Percentiles rank a stretch among this genome's conserved stretches.
phyloP scores from a whole-genome alignment of 257 asterid genomes.

The Marsdenia floribunda region DNA sequence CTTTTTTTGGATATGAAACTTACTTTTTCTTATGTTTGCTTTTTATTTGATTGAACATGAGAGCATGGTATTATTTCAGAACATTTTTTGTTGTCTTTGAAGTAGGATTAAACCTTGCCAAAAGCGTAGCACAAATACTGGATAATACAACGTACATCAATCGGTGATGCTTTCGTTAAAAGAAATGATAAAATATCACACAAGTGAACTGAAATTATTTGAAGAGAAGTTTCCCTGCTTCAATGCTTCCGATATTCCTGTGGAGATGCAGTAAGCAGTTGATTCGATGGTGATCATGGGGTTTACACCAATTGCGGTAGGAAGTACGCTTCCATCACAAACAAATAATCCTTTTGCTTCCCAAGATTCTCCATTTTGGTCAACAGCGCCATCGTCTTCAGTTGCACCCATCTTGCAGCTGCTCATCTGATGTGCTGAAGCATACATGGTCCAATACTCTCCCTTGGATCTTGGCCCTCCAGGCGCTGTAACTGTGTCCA shows the following conservation, averaged over 20 bases:
- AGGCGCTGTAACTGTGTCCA: slow-evolving; percentile 43
- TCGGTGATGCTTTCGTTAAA: too few relatives aligned
- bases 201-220: neutral
- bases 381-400: slow-evolving; percentile 73
- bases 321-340: slow-evolving; percentile 83
- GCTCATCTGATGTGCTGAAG: slow-evolving; percentile 94
- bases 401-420: slow-evolving; percentile 70
- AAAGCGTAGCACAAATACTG: too few relatives aligned
- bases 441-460: slow-evolving; percentile 53
- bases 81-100: neutral
- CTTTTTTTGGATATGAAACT: neutral
- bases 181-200: neutral
- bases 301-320: slow-evolving; percentile 75
- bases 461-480: slow-evolving; percentile 56
- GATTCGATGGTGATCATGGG: slow-evolving; percentile 89
- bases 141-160: too few relatives aligned
- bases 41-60: neutral
- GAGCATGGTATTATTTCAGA: neutral
- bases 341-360: slow-evolving; percentile 75
- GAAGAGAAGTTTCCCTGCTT: slow-evolving; percentile 18
- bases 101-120: too few relatives aligned
- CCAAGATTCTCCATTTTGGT: slow-evolving; percentile 83
- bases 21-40: too few relatives aligned
- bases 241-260: slow-evolving; percentile 42
- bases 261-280: slow-evolving; percentile 71